These are phyloP conservation scores for Cladophialophora yegresii DNA, from an alignment of 2,329 filamentous ascomycete species.

Conservation along the genomic window DNA sequence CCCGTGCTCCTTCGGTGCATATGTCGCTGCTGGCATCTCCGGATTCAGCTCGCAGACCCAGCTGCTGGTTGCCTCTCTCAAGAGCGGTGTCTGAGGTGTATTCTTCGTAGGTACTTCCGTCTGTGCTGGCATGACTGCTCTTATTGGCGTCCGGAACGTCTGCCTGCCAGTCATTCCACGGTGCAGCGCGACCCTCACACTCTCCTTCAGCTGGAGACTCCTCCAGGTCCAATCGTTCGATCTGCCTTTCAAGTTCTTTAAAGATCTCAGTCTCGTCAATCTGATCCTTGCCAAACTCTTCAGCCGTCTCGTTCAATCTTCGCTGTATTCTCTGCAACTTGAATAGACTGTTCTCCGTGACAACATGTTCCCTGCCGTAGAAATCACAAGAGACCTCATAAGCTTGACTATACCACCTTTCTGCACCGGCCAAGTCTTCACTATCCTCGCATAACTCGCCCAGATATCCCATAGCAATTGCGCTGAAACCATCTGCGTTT, in stretches of 20 bases:
- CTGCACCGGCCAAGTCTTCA: slow-evolving; percentile 1
- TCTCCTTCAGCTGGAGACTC: not conserved
- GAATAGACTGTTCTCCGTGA: not conserved
- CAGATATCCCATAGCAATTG: not conserved
- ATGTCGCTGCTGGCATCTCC: not conserved
- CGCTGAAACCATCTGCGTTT: not conserved
- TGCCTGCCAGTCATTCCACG: slow-evolving; percentile 6
- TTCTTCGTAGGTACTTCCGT: not conserved
- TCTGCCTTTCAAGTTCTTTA: slow-evolving; percentile 1
- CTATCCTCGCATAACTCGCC: not conserved
- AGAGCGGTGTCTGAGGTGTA: not conserved
- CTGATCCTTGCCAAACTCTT: not conserved
- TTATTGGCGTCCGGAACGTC: not conserved
- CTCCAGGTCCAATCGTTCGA: slow-evolving; percentile 1
- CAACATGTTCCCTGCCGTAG: not conserved
- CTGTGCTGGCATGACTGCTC: not conserved
- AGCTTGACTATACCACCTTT: slow-evolving; percentile 10
- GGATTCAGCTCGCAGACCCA: not conserved
- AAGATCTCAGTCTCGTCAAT: not conserved
- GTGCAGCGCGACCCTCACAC: not conserved
- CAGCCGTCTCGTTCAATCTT: not conserved
- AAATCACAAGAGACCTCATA: not conserved
- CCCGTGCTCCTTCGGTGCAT: not conserved
- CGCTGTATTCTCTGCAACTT: not conserved
- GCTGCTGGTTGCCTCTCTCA: not conserved